Evolutionary conservation across 495 filamentous ascomycete species (phyloP).

Genomic region (Penicillium atrosanguineum): DNA sequence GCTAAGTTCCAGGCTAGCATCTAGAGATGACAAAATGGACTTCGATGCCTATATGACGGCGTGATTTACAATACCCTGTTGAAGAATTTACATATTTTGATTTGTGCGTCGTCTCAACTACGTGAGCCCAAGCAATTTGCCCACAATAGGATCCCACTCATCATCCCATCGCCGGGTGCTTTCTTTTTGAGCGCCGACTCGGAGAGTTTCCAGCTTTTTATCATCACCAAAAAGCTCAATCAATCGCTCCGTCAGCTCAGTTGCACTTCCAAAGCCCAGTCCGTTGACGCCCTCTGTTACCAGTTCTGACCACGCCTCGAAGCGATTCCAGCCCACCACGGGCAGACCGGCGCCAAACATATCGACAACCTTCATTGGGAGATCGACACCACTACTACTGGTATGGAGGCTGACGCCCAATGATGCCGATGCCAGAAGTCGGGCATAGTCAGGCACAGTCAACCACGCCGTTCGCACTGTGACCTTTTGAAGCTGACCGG

Average conservation of each 20-base stretch:
- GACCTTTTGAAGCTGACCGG: constrained; percentile 62
- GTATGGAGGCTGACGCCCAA: constrained; percentile 89
- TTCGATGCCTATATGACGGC: neutral
- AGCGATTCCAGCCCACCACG: constrained; percentile 79
- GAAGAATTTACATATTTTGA: neutral
- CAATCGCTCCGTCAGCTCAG: constrained; percentile 58
- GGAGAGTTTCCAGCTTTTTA: constrained; percentile 57
- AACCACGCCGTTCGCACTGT: constrained; percentile 81
- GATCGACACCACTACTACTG: constrained; percentile 88
- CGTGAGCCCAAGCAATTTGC: constrained; percentile 62
- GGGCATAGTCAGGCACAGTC: constrained; percentile 77
- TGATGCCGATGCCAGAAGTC: constrained; percentile 81
- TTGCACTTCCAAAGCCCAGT: constrained; percentile 67
- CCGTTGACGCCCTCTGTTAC: constrained; percentile 86
- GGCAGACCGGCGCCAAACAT: constrained; percentile 95
- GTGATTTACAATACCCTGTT: neutral
- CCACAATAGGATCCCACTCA: constrained; percentile 84
- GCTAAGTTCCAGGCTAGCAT: constrained; percentile 43
- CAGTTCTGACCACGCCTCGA: constrained; percentile 83
- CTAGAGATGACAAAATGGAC: neutral
- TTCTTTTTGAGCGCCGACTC: constrained; percentile 72
- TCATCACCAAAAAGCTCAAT: constrained; percentile 57
- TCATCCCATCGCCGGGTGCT: constrained; percentile 84
- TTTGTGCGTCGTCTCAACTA: constrained; percentile 1
- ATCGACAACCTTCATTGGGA: constrained; percentile 99